Base-by-base conservation (phyloP, 2,329 filamentous ascomycete genomes). In the Dendryphion nanum region DNA sequence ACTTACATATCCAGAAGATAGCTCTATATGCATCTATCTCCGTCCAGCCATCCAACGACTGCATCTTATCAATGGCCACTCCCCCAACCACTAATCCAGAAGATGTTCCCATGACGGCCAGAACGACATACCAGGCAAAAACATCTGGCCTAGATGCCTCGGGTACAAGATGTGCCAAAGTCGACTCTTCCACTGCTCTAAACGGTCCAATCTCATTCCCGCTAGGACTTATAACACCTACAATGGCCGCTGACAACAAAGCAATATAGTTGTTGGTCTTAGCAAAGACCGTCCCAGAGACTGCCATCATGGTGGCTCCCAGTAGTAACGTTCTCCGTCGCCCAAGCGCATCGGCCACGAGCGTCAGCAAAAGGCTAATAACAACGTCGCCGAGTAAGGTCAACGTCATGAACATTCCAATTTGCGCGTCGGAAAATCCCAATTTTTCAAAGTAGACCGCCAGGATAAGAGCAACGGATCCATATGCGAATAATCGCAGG, bases 161-260 rank as follows among this genome's bases (percentile, higher is more conserved):
- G 2, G 45, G 42, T 4, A 63, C 57, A 17, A 68, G 42, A 44
- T 65, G 61, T 19, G 65, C 60, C 30, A 68, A 33, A 14, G 55
- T 64, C 19, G 58, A 63, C 44, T 69, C 66, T 32, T 69, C 66
- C 2, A 69, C 54, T 2, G 66, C 64, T 18, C 65, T 49, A 33
- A 69, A 69, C 3, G 66, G 66, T 5, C 66, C 66, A 46, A 69
- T 67, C 45, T 69, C 66, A 26, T 61, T 66, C 18, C 66, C 66
- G 28, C 52, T 62, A 7, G 63, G 60, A 40, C 61, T 66, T 13
- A 69, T 61, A 1, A 69, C 64, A 1, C 66, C 66, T 5, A 68
- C 31, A 10, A 68, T 55, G 3, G 65, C 63, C 2, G 63, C 64
- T 4, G 48, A 15, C 3, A 69, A 48, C 15, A 69, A 30, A 2